phyloP scores from a whole-genome alignment of 2,329 filamentous ascomycete species.

The Fusarium fracticaudum region DNA sequence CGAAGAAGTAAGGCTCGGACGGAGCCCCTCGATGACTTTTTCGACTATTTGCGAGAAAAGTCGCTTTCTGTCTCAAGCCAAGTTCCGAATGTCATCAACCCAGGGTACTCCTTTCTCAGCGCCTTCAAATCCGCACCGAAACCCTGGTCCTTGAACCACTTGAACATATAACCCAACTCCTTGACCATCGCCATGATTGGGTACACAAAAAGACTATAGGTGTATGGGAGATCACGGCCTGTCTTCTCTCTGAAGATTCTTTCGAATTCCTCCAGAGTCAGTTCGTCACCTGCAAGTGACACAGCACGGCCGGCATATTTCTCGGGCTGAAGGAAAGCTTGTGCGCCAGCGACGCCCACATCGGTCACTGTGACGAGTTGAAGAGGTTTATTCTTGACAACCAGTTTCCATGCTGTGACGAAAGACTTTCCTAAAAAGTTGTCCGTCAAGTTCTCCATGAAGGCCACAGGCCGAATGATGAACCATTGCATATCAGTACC shows the following conservation, averaged over 20 bases:
- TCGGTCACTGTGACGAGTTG: slow-evolving; percentile 18
- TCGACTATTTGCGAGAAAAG: background rate
- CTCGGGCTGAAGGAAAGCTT: slow-evolving; percentile 8
- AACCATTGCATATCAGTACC: slow-evolving; percentile 48
- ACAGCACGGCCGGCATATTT: slow-evolving; percentile 1
- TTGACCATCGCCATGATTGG: slow-evolving; percentile 22
- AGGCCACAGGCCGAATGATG: slow-evolving; percentile 51
- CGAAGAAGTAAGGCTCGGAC: background rate
- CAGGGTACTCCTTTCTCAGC: slow-evolving; percentile 6
- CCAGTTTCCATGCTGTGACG: slow-evolving; percentile 45
- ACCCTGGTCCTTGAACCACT: slow-evolving; percentile 19
- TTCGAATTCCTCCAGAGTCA: slow-evolving; percentile 1
- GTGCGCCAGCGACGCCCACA: background rate
- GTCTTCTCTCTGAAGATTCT: slow-evolving; percentile 5
- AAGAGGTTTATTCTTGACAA: slow-evolving; percentile 41
- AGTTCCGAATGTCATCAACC: background rate
- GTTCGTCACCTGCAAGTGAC: slow-evolving; percentile 13
- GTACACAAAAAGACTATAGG: slow-evolving; percentile 13
- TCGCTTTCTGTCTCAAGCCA: slow-evolving; percentile 19
- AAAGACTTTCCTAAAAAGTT: slow-evolving; percentile 47
- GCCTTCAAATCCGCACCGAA: slow-evolving; percentile 10
- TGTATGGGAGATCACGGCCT: background rate
- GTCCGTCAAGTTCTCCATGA: slow-evolving; percentile 52
- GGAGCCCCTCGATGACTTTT: no score
- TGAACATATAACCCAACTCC: slow-evolving; percentile 21